phyloP scores from a whole-genome alignment of 2,329 filamentous ascomycete genomes.

The Fusarium sp. region DNA sequence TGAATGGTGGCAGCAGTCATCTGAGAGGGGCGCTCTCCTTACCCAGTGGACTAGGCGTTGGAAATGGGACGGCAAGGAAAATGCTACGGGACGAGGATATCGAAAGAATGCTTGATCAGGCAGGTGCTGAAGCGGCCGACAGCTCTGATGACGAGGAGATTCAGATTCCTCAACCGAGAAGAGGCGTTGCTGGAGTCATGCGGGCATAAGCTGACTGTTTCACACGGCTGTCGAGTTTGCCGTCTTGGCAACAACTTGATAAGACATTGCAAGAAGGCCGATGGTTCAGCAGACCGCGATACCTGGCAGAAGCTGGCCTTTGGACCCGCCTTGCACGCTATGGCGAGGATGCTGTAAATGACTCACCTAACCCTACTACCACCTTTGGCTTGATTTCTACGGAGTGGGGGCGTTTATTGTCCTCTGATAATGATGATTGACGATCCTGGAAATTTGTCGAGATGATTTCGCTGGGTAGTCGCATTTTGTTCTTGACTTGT shows the following conservation, averaged over 20 bases:
- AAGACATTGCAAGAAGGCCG: too few relatives aligned
- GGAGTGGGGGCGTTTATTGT: background rate
- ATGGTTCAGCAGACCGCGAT: too few relatives aligned
- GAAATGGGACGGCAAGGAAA: slow-evolving; percentile 55
- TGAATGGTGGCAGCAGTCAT: slow-evolving; percentile 58
- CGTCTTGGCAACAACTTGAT: background rate
- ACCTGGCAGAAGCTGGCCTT: too few relatives aligned
- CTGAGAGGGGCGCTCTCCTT: slow-evolving; percentile 63
- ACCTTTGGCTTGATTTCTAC: background rate
- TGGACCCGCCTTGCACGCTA: too few relatives aligned
- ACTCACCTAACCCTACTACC: background rate
- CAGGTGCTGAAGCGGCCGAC: slow-evolving; percentile 64
- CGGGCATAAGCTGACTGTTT: slow-evolving; percentile 38
- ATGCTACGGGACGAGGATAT: slow-evolving; percentile 70
- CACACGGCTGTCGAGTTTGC: background rate
- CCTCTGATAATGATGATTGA: background rate
- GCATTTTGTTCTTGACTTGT: background rate
- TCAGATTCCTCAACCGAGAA: slow-evolving; percentile 58
- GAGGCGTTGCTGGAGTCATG: slow-evolving; percentile 51
- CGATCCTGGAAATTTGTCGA: background rate
- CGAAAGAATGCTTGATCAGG: slow-evolving; percentile 71
- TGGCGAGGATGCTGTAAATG: background rate
- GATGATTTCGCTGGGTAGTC: background rate
- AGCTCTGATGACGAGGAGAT: slow-evolving; percentile 74
- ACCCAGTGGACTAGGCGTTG: slow-evolving; percentile 64